Conservation (phyloP, 2,329 filamentous ascomycete species). For the Gaeumannomyces sp. region DNA sequence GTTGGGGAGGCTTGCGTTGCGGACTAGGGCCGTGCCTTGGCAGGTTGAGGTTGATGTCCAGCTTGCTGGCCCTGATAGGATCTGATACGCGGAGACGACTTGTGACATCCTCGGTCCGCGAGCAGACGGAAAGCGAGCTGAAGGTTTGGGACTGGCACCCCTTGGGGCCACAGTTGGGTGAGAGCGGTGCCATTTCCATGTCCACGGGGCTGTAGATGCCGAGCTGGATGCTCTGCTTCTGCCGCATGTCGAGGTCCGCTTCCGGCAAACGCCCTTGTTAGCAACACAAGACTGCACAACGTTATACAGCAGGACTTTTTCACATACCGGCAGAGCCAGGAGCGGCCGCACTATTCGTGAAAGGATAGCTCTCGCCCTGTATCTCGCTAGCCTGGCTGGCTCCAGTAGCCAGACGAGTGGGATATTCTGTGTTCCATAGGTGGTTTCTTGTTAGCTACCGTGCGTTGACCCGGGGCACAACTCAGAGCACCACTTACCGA, state of each 20-base stretch:
- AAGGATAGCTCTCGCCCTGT: background rate
- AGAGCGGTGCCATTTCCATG: constrained; percentile 12
- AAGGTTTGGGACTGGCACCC: constrained; percentile 18
- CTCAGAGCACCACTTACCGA: background rate
- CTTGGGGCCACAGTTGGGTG: constrained; percentile 18
- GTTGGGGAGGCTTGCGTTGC: constrained; percentile 18
- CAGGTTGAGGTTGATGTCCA: constrained; percentile 8
- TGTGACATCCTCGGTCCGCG: constrained; percentile 20
- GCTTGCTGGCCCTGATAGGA: background rate
- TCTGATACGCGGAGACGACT: constrained; percentile 15
- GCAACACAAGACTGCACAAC: background rate
- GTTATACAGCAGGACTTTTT: background rate
- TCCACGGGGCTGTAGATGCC: constrained; percentile 17
- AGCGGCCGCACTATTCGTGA: background rate
- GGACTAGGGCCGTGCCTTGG: constrained; percentile 9
- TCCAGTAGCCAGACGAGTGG: background rate
- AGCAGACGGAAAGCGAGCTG: constrained; percentile 21
- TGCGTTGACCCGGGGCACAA: background rate
- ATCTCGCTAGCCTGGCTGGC: background rate
- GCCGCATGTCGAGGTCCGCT: constrained; percentile 16
- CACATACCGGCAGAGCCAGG: background rate
- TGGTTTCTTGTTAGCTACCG: background rate
- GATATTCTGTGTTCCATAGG: background rate
- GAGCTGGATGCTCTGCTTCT: constrained; percentile 20
- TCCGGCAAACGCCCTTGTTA: background rate